These are phyloP conservation scores for Harringtonia aguacate DNA, from an alignment of 2,329 filamentous ascomycete species.

Conservation along the genomic window DNA sequence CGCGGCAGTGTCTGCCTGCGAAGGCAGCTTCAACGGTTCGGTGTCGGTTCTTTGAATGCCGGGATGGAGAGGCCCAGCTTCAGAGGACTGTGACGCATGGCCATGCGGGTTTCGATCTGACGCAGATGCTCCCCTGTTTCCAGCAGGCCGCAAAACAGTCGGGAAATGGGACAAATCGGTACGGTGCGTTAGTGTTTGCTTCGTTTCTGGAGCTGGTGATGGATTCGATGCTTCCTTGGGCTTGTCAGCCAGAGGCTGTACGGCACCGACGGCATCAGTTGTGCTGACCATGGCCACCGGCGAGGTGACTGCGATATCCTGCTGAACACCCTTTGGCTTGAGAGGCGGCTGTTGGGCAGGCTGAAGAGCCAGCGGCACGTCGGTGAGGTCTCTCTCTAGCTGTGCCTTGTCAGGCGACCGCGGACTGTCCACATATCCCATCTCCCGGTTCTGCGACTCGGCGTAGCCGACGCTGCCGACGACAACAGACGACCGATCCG, in stretches of 20 bases:
- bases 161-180: slow-evolving; percentile 14
- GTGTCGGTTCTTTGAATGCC: not conserved
- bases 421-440: slow-evolving; percentile 6
- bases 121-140: not conserved
- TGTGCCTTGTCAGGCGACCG: slow-evolving; percentile 11
- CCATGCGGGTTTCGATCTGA: not conserved
- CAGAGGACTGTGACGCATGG: too few relatives aligned
- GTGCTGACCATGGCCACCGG: too few relatives aligned
- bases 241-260: too few relatives aligned
- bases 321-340: too few relatives aligned
- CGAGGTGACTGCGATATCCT: too few relatives aligned
- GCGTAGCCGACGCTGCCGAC: slow-evolving; percentile 6
- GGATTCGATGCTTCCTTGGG: too few relatives aligned
- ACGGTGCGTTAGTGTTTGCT: too few relatives aligned
- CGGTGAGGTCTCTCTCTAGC: slow-evolving; percentile 10
- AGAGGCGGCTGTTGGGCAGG: slow-evolving; percentile 15
- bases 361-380: slow-evolving; percentile 15
- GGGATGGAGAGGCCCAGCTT: too few relatives aligned
- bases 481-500: slow-evolving; percentile 1
- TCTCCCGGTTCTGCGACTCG: slow-evolving; percentile 5
- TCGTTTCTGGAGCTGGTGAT: too few relatives aligned
- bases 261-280: too few relatives aligned
- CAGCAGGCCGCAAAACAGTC: slow-evolving; percentile 15
- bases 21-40: not conserved
- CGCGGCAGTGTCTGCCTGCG: not conserved